phyloP scores from a whole-genome alignment of 2,329 filamentous ascomycete genomes.

The Trichophyton mentagrophytes region DNA sequence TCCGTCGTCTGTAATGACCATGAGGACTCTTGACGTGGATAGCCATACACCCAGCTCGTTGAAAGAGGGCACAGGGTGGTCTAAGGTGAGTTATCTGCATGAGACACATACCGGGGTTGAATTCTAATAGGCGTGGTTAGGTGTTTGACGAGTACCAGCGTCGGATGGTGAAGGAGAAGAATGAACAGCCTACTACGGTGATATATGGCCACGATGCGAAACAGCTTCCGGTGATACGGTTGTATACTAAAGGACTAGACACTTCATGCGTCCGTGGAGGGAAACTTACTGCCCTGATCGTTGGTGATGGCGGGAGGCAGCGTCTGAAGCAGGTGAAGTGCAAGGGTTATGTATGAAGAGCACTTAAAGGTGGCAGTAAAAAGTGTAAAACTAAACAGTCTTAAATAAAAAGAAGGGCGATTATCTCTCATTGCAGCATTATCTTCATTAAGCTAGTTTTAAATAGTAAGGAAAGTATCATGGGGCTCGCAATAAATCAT shows the following conservation, averaged over 20 bases:
- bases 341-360: slow-evolving; percentile 13
- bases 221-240: slow-evolving; percentile 51
- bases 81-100: slow-evolving; percentile 33
- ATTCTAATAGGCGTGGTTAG: slow-evolving; percentile 14
- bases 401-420: neutral
- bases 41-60: slow-evolving; percentile 46
- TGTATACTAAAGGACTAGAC: slow-evolving; percentile 75
- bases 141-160: slow-evolving; percentile 41
- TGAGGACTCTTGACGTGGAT: slow-evolving; percentile 61
- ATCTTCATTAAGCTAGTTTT: neutral
- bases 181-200: slow-evolving; percentile 47
- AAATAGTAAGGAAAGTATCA: neutral
- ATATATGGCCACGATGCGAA: slow-evolving; percentile 82
- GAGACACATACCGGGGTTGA: neutral
- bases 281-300: slow-evolving; percentile 61
- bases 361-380: neutral
- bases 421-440: neutral
- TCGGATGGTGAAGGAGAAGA: slow-evolving; percentile 5
- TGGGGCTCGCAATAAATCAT: neutral
- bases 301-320: slow-evolving; percentile 44
- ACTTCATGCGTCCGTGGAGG: slow-evolving; percentile 68
- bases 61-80: slow-evolving; percentile 50
- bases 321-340: slow-evolving; percentile 33
- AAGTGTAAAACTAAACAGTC: neutral
- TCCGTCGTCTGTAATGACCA: slow-evolving; percentile 77